phyloP scores from a whole-genome alignment of 257 asterid species.

The Rubia yunnanensis region DNA sequence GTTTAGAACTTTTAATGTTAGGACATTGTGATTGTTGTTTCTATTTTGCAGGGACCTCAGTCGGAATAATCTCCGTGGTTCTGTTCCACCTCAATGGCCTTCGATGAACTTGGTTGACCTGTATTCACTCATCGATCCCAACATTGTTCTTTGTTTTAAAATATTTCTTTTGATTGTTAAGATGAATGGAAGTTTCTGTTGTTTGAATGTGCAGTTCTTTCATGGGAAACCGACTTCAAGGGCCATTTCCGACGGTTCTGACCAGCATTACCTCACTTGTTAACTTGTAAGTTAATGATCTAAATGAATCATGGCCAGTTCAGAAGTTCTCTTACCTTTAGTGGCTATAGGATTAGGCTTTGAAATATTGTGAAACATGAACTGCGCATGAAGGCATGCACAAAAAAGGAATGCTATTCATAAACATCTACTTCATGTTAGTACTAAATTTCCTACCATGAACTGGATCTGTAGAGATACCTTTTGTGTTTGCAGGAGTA shows the following conservation, averaged over 20 bases:
- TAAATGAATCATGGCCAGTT: neutral
- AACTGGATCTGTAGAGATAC: slow-evolving; percentile 14
- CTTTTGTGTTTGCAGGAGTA: slow-evolving; percentile 46
- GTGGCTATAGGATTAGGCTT: neutral
- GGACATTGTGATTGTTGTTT: neutral
- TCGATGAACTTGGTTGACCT: slow-evolving; percentile 54
- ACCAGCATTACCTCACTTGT: slow-evolving; percentile 54
- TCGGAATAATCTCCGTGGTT: slow-evolving; percentile 60
- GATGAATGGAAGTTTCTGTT: neutral
- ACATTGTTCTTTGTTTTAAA: neutral
- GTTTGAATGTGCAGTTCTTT: slow-evolving; percentile 56
- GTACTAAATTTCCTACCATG: neutral
- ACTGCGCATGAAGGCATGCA: neutral
- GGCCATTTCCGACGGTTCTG: slow-evolving; percentile 71
- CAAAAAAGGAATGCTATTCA: neutral
- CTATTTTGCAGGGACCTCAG: slow-evolving; percentile 74
- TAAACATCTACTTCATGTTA: neutral
- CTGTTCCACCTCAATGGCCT: slow-evolving; percentile 72
- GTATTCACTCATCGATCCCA: slow-evolving; percentile 28
- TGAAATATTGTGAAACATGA: neutral
- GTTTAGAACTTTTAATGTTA: neutral
- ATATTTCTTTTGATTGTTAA: neutral
- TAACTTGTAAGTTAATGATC: slow-evolving; percentile 45
- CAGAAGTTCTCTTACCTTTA: neutral
- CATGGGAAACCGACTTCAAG: slow-evolving; percentile 87